These are phyloP conservation scores for Pseudogymnoascus sp. DNA, from an alignment of 2,329 filamentous ascomycete species.

Conservation along the genomic window DNA sequence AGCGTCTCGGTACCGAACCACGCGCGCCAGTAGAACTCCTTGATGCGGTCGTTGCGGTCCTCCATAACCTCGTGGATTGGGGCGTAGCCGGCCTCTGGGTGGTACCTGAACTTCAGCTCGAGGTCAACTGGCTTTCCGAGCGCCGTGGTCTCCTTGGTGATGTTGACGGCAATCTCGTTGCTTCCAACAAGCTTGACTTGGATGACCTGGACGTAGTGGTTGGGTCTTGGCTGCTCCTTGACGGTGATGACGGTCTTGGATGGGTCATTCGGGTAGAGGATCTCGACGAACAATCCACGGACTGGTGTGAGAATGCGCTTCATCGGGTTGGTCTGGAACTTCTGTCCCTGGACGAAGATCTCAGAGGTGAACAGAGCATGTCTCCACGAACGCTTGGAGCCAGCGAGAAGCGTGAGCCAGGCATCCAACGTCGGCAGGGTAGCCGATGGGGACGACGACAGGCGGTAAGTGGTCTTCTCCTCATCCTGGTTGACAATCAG, in stretches of 20 bases:
- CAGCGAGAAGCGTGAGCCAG: slow-evolving; percentile 85
- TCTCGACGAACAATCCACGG: slow-evolving; percentile 83
- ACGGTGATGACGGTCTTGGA: slow-evolving; percentile 78
- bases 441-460: slow-evolving; percentile 67
- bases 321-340: slow-evolving; percentile 96
- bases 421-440: slow-evolving; percentile 71
- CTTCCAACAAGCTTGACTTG: slow-evolving; percentile 70
- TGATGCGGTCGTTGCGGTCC: slow-evolving; percentile 92
- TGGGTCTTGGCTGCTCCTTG: slow-evolving; percentile 77
- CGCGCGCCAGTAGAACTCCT: slow-evolving; percentile 97
- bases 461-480: slow-evolving; percentile 74
- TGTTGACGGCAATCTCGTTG: slow-evolving; percentile 76
- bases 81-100: slow-evolving; percentile 93
- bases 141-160: slow-evolving; percentile 90
- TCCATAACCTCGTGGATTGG: slow-evolving; percentile 96
- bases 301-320: slow-evolving; percentile 82
- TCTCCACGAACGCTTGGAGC: slow-evolving; percentile 80
- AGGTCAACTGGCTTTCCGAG: slow-evolving; percentile 75
- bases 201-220: slow-evolving; percentile 81
- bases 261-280: slow-evolving; percentile 73
- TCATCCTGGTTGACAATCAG: slow-evolving; percentile 75
- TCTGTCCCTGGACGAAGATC: slow-evolving; percentile 88
- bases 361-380: slow-evolving; percentile 92
- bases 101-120: slow-evolving; percentile 83
- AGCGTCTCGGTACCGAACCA: slow-evolving; percentile 89